Percentiles rank a stretch among this genome's conserved stretches.
Evolutionary conservation across 331 rosid species (phyloP).

Genomic region (Arachis monticola): DNA sequence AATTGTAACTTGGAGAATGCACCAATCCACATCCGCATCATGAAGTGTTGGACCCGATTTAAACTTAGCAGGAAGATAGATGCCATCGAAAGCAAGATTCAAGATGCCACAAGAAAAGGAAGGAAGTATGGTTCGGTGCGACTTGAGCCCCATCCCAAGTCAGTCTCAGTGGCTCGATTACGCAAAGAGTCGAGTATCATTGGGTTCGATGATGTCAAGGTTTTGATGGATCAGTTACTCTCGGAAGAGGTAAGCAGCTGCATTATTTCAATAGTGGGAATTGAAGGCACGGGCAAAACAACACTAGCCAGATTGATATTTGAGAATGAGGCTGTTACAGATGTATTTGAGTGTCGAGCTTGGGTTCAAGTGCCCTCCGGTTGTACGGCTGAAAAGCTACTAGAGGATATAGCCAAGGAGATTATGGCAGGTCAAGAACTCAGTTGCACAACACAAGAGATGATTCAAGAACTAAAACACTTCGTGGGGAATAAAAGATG

Average conservation of each 20-base stretch:
- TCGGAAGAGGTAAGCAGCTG: not conserved
- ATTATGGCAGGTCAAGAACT: not conserved
- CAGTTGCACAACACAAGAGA: not conserved
- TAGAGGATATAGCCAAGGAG: not conserved
- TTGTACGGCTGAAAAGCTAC: not conserved
- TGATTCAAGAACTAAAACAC: not conserved
- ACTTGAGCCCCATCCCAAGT: not conserved
- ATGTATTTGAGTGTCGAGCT: not conserved
- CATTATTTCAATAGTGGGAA: constrained; percentile 5
- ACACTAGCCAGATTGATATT: not conserved
- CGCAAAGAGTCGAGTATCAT: not conserved
- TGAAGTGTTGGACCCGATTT: not conserved
- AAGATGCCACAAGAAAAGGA: constrained; percentile 19
- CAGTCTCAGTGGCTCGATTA: not conserved
- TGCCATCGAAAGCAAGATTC: not conserved
- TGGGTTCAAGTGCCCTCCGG: not conserved
- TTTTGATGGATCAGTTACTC: not conserved
- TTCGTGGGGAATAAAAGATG: not conserved
- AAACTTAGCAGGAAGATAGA: not conserved
- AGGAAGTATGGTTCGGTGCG: not conserved
- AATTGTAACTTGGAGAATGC: not conserved
- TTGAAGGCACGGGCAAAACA: constrained; percentile 20
- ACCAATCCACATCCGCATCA: not conserved
- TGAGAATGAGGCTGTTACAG: not conserved
- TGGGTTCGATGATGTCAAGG: not conserved